Percentiles rank a stretch among this genome's conserved stretches.
These are phyloP conservation scores for Quercus tomentella DNA, from an alignment of 331 rosid genomes.

Conservation along the genomic window DNA sequence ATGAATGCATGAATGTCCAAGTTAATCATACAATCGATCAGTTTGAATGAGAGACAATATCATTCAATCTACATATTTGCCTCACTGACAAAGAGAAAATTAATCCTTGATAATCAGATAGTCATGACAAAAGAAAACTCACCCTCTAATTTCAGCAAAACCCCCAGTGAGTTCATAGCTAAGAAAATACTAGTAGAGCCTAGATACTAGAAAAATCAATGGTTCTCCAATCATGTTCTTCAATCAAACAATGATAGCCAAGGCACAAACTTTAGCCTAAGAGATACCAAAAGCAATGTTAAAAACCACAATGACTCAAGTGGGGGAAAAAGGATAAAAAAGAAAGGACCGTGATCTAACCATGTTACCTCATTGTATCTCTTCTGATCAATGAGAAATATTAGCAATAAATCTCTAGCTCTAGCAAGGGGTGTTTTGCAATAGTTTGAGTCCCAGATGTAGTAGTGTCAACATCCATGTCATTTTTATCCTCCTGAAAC, in stretches of 20 bases:
- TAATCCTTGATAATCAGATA: not conserved
- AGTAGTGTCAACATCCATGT: slow-evolving; percentile 89
- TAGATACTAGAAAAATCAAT: slow-evolving; percentile 86
- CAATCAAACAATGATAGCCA: slow-evolving; percentile 70
- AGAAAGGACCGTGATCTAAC: not conserved
- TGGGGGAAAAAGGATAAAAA: not conserved
- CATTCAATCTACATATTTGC: not conserved
- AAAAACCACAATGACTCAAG: not conserved
- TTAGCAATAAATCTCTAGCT: slow-evolving; percentile 82
- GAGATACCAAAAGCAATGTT: not conserved
- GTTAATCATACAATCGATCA: not conserved
- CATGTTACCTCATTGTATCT: slow-evolving; percentile 68
- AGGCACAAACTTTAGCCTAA: slow-evolving; percentile 90
- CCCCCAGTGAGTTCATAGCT: slow-evolving; percentile 83
- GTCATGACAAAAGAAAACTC: slow-evolving; percentile 15
- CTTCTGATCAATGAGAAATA: slow-evolving; percentile 92
- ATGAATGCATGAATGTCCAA: slow-evolving; percentile 10
- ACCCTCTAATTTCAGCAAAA: slow-evolving; percentile 94
- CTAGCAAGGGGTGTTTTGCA: slow-evolving; percentile 62
- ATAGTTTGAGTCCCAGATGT: slow-evolving; percentile 62
- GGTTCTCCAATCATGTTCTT: slow-evolving; percentile 67
- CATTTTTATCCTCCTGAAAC: slow-evolving; percentile 65
- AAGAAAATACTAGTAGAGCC: slow-evolving; percentile 79
- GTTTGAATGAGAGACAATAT: not conserved
- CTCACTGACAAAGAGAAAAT: too few relatives aligned